These are phyloP conservation scores for Drosera capensis DNA, from an alignment of 148 eudicot species.

Conservation along the genomic window DNA sequence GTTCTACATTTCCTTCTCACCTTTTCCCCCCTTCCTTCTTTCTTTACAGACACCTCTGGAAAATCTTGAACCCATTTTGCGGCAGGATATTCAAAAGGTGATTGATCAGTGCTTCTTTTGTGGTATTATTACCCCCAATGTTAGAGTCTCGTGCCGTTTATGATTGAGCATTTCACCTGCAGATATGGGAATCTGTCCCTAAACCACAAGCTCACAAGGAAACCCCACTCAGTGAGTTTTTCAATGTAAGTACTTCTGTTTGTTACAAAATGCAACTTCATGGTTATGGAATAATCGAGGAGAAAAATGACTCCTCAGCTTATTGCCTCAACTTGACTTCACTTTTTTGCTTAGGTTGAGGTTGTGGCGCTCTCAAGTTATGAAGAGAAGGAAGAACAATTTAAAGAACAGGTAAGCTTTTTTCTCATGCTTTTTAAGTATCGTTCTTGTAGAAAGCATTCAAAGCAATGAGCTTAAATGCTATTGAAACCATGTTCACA, in stretches of 20 bases:
- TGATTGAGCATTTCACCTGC: too few species aligned
- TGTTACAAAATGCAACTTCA: neutral
- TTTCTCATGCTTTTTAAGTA: neutral
- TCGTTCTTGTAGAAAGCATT: neutral
- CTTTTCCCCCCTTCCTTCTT: too few species aligned
- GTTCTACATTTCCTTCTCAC: too few species aligned
- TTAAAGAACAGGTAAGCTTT: constrained; percentile 99
- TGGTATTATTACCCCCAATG: too few species aligned
- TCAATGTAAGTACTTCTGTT: constrained; percentile 99
- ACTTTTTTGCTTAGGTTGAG: constrained; percentile 96
- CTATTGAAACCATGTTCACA: too few species aligned
- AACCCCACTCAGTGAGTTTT: constrained; percentile 88
- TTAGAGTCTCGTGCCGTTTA: too few species aligned
- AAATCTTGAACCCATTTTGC: constrained; percentile 81
- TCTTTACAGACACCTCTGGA: constrained; percentile 76
- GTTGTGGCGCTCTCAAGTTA: constrained; percentile 91
- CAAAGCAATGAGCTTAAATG: too few species aligned
- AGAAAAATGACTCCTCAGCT: neutral
- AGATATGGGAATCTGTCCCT: constrained; percentile 99
- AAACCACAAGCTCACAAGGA: constrained; percentile 92
- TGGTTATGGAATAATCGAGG: neutral
- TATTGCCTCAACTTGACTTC: too few species aligned
- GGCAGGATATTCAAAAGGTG: constrained; percentile 97
- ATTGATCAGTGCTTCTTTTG: constrained; percentile 7
- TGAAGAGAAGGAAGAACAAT: constrained; percentile 96